Evolutionary conservation across 2,329 filamentous ascomycete species (phyloP).

Genomic region (Hymenoscyphus scutula): DNA sequence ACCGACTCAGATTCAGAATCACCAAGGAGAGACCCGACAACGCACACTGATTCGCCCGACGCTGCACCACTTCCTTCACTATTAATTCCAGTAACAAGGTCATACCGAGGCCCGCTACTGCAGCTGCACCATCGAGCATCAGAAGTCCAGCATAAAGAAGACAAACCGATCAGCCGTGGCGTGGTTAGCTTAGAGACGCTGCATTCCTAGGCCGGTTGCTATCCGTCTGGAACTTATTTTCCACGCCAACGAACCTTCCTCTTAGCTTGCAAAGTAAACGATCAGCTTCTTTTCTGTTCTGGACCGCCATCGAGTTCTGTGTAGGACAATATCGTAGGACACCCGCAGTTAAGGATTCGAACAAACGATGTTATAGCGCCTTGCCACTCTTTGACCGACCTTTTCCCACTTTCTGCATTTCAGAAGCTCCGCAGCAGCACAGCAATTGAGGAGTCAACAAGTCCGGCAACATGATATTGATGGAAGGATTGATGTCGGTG

Average conservation of each 20-base stretch:
- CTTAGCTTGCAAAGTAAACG: slow-evolving; percentile 7
- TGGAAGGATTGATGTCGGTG: slow-evolving; percentile 51
- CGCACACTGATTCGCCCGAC: slow-evolving; percentile 1
- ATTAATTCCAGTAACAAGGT: neutral
- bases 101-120: slow-evolving; percentile 1
- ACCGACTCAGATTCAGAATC: neutral
- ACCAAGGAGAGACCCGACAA: neutral
- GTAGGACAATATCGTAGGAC: slow-evolving; percentile 9
- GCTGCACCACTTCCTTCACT: slow-evolving; percentile 4
- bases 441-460: slow-evolving; percentile 4
- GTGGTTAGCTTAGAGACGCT: neutral
- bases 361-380: slow-evolving; percentile 11
- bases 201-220: slow-evolving; percentile 9
- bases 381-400: slow-evolving; percentile 6
- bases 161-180: neutral
- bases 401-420: neutral
- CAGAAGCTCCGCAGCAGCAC: neutral
- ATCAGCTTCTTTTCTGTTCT: neutral
- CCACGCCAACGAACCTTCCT: neutral
- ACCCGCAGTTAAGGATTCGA: slow-evolving; percentile 7
- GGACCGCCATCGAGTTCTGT: neutral
- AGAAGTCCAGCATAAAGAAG: slow-evolving; percentile 5
- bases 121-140: slow-evolving; percentile 9
- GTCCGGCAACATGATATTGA: slow-evolving; percentile 41
- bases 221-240: slow-evolving; percentile 4